A percentile compares a stretch with the other conserved stretches of the same genome.
These are phyloP conservation scores for Fusarium bulbicola DNA, from an alignment of 2,329 filamentous ascomycete species.

Conservation along the genomic window DNA sequence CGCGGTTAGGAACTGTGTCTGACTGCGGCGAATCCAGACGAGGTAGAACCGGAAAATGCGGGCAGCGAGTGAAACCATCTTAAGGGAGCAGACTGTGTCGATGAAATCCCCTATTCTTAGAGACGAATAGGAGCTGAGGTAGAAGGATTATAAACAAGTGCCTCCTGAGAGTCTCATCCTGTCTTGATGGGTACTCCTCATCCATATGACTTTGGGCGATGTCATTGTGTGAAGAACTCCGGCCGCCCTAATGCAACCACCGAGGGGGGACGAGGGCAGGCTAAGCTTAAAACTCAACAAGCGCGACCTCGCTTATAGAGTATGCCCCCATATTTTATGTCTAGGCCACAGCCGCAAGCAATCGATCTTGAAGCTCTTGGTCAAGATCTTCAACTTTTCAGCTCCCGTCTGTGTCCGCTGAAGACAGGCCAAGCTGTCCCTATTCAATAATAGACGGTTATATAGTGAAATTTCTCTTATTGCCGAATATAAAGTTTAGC, in stretches of 20 bases:
- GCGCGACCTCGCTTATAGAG: not conserved
- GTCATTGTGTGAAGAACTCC: not conserved
- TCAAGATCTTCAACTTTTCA: not conserved
- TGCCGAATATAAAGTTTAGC: no score
- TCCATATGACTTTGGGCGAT: not conserved
- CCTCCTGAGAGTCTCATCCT: not conserved
- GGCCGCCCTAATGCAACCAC: not conserved
- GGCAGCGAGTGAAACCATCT: not conserved
- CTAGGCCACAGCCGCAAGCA: not conserved
- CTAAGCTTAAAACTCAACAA: not conserved
- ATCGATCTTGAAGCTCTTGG: not conserved
- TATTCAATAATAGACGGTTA: no score
- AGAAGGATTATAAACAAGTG: not conserved
- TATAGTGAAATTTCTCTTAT: no score
- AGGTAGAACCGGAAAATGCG: not conserved
- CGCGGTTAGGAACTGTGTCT: not conserved
- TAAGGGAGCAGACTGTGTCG: not conserved
- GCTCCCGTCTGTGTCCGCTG: not conserved
- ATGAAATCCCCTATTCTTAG: not conserved
- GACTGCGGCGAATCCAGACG: not conserved
- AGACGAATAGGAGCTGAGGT: not conserved
- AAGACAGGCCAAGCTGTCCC: no score
- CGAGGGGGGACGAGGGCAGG: not conserved
- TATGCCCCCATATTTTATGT: not conserved
- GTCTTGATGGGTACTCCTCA: no score